phyloP scores from a whole-genome alignment of 176 grass and related monocot genomes.

The Phoenix dactylifera region DNA sequence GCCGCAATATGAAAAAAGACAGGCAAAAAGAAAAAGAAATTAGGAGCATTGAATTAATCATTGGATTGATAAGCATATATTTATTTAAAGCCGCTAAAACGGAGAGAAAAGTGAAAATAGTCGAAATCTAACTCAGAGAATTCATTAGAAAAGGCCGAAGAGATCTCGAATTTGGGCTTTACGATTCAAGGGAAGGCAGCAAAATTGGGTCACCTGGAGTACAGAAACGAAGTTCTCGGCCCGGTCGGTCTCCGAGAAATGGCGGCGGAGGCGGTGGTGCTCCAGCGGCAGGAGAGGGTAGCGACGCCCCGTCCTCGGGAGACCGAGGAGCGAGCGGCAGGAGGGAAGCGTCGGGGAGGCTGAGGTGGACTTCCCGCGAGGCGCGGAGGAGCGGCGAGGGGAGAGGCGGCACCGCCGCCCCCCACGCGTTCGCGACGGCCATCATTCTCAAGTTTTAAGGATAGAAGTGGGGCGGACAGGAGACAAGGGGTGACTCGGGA shows the following conservation, averaged over 20 bases:
- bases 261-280: conserved; percentile 16
- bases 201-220: conserved; percentile 36
- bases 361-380: neutral
- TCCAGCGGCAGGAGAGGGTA: conserved; percentile 21
- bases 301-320: conserved; percentile 1
- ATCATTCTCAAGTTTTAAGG: neutral
- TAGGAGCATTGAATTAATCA: no score
- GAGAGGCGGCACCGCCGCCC: neutral
- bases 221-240: conserved; percentile 74
- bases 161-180: no score
- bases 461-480: neutral
- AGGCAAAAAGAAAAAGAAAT: no score
- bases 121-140: neutral
- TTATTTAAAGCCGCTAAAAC: no score
- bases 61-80: no score
- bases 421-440: conserved; percentile 16
- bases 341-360: neutral
- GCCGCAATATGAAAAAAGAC: no score
- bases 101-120: neutral
- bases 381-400: neutral
- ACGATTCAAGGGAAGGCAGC: neutral
- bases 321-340: neutral
- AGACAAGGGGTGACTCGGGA: neutral
- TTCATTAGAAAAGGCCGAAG: neutral
- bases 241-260: conserved; percentile 81